Conservation (phyloP, 495 filamentous ascomycete species). For the Aspergillus bridgeri region DNA sequence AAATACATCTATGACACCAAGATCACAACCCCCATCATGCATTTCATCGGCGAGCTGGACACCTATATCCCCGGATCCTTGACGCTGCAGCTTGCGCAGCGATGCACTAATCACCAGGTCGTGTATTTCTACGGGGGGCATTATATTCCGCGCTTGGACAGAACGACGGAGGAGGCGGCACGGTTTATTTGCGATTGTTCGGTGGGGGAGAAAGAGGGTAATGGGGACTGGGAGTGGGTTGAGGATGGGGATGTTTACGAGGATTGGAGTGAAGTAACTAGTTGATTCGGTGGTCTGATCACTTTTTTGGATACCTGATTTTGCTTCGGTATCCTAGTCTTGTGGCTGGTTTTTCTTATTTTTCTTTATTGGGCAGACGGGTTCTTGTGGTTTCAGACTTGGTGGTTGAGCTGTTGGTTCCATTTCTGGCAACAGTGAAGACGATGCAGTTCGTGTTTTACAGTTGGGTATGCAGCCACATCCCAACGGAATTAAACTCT, state of each 20-base stretch:
- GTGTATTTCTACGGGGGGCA: background rate
- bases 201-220: too few relatives aligned
- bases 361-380: too few relatives aligned
- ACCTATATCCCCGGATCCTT: background rate
- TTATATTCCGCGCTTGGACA: background rate
- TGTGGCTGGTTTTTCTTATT: too few relatives aligned
- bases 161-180: background rate
- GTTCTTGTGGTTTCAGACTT: too few relatives aligned
- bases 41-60: background rate
- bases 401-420: too few relatives aligned
- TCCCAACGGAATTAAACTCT: too few relatives aligned
- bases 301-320: background rate
- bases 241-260: background rate
- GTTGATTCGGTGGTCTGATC: background rate
- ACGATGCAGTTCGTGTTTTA: too few relatives aligned
- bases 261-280: too few relatives aligned
- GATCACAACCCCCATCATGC: background rate
- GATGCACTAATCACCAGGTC: background rate
- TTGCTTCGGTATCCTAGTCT: too few relatives aligned
- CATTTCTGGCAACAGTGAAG: too few relatives aligned
- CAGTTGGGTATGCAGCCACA: too few relatives aligned
- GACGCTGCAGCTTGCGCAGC: background rate
- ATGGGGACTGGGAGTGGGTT: background rate
- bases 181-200: background rate
- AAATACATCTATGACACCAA: background rate